Evolutionary conservation across 1,284 basidiomycete genomes (phyloP), one percentile per base, ranked within the genome.

Genomic region (Ceratobasidium sp.): DNA sequence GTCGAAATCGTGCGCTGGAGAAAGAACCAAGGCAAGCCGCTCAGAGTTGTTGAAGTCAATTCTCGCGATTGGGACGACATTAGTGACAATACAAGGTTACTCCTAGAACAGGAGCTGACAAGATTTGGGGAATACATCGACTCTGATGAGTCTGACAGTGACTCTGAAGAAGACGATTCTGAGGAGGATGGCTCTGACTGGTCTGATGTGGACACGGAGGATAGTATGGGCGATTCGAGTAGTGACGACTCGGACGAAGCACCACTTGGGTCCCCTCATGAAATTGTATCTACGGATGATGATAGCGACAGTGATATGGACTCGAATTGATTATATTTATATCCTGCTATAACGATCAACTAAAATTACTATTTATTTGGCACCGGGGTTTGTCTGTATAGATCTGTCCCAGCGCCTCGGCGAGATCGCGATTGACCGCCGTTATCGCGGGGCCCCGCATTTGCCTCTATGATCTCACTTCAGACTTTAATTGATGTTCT

Each of bases 11-110:
- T 62, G n/a, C 34, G 25, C 12, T 2, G 5, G 12, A 42, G 58
- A 17, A 22, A 3, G 4, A 7, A 13, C 12, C 3, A 62, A 8
- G 58, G 58, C 12, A 50, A n/a, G 34, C 58, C 58, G 8, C n/a
- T 62, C 42, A 62, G 49, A 22, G 25, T 50, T 17, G 29, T 62
- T 3, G 58, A 62, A 29, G 32, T 62, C 43, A 25, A 62, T 25
- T 47, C 42, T 32, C 43, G 22, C 7, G 42, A 49, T 32, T 62
- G 58, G 58, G 43, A 34, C 5, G 13, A 45, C 6, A 34, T 62
- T 17, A 35, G 13, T 5, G 43, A 47, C 7, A 3, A 5, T 22
- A 50, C 31, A 1, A 62, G 49, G 13, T 6, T 3, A 25, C 2
- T 32, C 17, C 43, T 62, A 15, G 12, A 5, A 5, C 15, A 6